Evolutionary conservation across 2,329 filamentous ascomycete genomes (phyloP).

Genomic region (Aureobasidium sp.): DNA sequence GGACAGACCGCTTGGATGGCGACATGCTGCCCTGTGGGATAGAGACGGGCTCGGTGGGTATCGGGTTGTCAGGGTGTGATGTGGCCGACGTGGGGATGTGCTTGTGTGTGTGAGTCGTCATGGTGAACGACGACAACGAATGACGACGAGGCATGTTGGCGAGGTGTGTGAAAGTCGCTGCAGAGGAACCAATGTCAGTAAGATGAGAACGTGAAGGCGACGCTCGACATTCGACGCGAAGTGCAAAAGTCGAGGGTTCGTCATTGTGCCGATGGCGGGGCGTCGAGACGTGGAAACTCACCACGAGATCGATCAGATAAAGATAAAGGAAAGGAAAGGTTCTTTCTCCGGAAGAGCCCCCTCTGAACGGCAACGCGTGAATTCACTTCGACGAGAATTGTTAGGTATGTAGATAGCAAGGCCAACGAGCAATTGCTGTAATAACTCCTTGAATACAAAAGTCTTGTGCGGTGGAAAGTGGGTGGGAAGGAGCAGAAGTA

Average conservation of each 20-base stretch:
- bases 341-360: background rate
- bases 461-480: background rate
- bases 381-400: background rate
- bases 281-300: background rate
- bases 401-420: background rate
- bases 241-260: background rate
- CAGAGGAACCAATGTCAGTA: background rate
- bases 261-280: conserved; percentile 2
- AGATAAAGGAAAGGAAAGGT: background rate
- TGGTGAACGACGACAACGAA: conserved; percentile 23
- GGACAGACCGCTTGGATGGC: conserved; percentile 7
- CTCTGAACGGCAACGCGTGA: background rate
- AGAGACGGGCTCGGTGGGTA: conserved; percentile 33
- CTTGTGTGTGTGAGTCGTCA: conserved; percentile 24
- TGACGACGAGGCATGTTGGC: conserved; percentile 19
- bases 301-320: conserved; percentile 10
- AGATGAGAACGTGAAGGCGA: background rate
- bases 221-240: background rate
- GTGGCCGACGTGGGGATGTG: conserved; percentile 34
- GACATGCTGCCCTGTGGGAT: conserved; percentile 14
- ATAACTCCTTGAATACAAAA: background rate
- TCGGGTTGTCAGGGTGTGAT: conserved; percentile 39
- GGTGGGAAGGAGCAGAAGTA: background rate
- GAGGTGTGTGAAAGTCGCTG: background rate
- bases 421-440: background rate